Base-by-base conservation (phyloP, 2,329 filamentous ascomycete species). In the Exophiala sp. region DNA sequence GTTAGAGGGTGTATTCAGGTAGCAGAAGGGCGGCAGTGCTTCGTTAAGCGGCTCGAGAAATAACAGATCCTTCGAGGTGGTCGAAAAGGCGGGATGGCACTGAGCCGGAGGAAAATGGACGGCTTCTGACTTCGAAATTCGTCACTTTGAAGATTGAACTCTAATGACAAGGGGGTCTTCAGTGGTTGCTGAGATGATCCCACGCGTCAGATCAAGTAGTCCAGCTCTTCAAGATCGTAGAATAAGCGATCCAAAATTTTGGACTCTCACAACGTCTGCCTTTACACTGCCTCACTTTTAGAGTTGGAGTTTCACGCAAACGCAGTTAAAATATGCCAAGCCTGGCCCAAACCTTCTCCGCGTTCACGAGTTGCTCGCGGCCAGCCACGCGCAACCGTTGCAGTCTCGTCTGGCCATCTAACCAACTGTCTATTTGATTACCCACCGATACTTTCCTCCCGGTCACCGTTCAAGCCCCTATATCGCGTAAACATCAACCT, bases 301-400 rank as follows among this genome's bases (percentile, higher is more conserved):
- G 30, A 34, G 30, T 2, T 34, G 30, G 30, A 34, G 30, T 34
- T 34, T 34, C 30, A n/a, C n/a, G n/a, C n/a, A 35, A 18, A 6
- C 32, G 32, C 32, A 35, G 32, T 35, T 6, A 35, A 35, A 35
- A n/a, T n/a, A n/a, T n/a, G 35, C 35, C 35, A 38, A 38, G 35
- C 11, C 29, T 32, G 7, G 29, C 7, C 29, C 29, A 9, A n/a
- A 13, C 29, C 29, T 32, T 7, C 29, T 32, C 29, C 29, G 29
- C 29, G 29, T 32, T 32, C 29, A 32, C 24, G 24, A 27, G 24
- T 27, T 10, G 29, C 29, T n/a, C 6, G 11, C 11, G 6, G 3
- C 11, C 29, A 32, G 29, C 29, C 29, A 32, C 29, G 29, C 29
- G 29, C 29, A 9, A 9, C 29, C 8, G 29, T 32, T 13, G 29